Percentiles rank a stretch among this genome's conserved stretches.
These are phyloP conservation scores for Podaxis rugospora DNA, from an alignment of 768 basidiomycete genomes.

Conservation along the genomic window DNA sequence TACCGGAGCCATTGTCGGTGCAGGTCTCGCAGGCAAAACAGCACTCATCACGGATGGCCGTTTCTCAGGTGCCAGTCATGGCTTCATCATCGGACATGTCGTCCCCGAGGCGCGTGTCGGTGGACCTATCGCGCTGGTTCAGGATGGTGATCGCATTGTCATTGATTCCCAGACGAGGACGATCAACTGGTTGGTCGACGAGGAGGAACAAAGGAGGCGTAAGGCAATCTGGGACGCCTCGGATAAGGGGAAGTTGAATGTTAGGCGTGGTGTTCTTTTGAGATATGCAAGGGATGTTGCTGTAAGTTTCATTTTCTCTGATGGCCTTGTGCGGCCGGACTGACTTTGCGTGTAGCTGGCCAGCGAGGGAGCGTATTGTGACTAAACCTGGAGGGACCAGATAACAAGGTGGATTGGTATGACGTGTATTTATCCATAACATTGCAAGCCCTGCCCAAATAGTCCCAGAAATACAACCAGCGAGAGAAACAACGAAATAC, in stretches of 20 bases:
- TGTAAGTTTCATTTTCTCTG: constrained; percentile 43
- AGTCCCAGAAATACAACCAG: not conserved
- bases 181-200: constrained; percentile 71
- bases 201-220: constrained; percentile 59
- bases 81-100: constrained; percentile 54
- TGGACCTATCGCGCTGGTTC: constrained; percentile 83
- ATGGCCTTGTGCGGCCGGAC: not conserved
- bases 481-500: not conserved
- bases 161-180: constrained; percentile 64
- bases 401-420: not conserved
- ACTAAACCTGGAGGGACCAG: constrained; percentile 35
- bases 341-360: constrained; percentile 52
- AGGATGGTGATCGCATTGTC: constrained; percentile 75
- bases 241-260: constrained; percentile 58
- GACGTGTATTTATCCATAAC: not conserved
- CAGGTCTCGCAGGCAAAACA: constrained; percentile 72
- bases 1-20: constrained; percentile 81
- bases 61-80: constrained; percentile 75
- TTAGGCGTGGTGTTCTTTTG: constrained; percentile 69
- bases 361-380: constrained; percentile 77
- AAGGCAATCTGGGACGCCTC: constrained; percentile 67
- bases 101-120: constrained; percentile 67
- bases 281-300: constrained; percentile 85
- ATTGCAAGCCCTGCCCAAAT: not conserved
- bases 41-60: constrained; percentile 87